Percentiles rank a stretch among this genome's conserved stretches.
phyloP scores from a whole-genome alignment of 2,329 filamentous ascomycete species.

The Scortechinia acanthostroma region DNA sequence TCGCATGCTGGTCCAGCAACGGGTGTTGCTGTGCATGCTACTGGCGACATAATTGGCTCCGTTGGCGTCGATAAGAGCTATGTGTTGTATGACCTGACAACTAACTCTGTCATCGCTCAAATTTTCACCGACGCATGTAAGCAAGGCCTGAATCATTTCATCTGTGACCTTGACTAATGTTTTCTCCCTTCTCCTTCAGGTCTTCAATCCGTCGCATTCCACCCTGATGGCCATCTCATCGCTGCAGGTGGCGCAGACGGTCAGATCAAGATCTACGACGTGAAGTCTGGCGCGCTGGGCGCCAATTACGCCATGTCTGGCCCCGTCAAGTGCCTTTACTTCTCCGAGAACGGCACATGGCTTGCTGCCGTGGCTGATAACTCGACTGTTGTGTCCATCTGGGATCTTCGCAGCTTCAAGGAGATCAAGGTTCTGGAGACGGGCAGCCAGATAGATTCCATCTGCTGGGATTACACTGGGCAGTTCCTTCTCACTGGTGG shows the following conservation, averaged over 20 bases:
- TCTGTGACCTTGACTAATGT: too few species aligned
- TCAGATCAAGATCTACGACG: constrained; percentile 82
- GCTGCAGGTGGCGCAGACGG: constrained; percentile 75
- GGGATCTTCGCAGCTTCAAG: constrained; percentile 80
- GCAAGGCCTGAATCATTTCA: too few species aligned
- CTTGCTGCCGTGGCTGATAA: constrained; percentile 76
- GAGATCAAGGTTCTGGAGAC: constrained; percentile 80
- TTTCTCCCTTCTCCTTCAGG: constrained; percentile 32
- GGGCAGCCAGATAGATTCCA: constrained; percentile 67
- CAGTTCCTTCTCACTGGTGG: constrained; percentile 84
- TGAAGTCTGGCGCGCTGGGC: constrained; percentile 70
- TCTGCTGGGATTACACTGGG: constrained; percentile 90
- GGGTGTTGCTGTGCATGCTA: constrained; percentile 73
- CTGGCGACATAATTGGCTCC: constrained; percentile 75
- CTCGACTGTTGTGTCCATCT: constrained; percentile 74
- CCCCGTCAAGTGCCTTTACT: constrained; percentile 69
- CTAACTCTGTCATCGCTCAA: constrained; percentile 65
- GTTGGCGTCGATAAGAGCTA: constrained; percentile 89
- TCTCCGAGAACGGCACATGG: constrained; percentile 97
- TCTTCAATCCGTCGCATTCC: constrained; percentile 75
- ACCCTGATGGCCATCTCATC: constrained; percentile 92
- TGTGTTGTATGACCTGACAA: constrained; percentile 74
- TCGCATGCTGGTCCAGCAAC: constrained; percentile 79
- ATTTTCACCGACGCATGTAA: constrained; percentile 46
- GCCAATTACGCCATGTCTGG: constrained; percentile 66